Conservation (phyloP, 257 asterid species). For the Fraxinus quadrangulata region DNA sequence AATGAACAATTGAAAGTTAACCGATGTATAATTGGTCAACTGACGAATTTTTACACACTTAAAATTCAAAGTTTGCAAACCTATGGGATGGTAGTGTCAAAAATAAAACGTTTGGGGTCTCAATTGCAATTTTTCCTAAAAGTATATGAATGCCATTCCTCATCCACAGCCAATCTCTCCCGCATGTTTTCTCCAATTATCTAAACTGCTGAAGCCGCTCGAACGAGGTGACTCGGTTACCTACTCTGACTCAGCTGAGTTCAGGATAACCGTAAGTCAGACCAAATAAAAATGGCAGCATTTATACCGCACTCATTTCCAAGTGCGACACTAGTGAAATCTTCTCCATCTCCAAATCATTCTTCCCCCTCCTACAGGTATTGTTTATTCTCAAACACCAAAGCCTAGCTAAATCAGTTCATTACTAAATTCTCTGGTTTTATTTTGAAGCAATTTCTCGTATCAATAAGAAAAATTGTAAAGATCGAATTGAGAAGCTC, state of each 20-base stretch:
- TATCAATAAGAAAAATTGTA: not conserved
- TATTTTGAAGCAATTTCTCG: not conserved
- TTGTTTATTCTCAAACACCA: not conserved
- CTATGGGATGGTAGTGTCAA: not conserved
- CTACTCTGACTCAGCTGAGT: not conserved
- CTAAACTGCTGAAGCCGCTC: not conserved
- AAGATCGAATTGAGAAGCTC: not conserved
- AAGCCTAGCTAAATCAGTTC: not conserved
- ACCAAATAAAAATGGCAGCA: slow-evolving; percentile 12
- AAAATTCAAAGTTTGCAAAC: not conserved
- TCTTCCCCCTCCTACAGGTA: not conserved
- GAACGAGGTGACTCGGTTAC: not conserved
- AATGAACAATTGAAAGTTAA: too few species aligned
- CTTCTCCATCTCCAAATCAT: slow-evolving; percentile 3
- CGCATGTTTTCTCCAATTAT: not conserved
- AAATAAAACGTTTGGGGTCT: not conserved
- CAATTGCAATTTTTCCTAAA: not conserved
- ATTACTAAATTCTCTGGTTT: slow-evolving; percentile 6
- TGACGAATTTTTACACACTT: too few species aligned
- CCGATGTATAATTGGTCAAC: too few species aligned
- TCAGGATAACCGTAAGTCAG: not conserved
- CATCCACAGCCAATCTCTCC: not conserved
- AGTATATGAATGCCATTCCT: not conserved
- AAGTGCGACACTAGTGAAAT: not conserved
- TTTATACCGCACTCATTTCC: not conserved